Conservation (phyloP, 371 early-diverging fungal species). For the Gilbertella persicaria region DNA sequence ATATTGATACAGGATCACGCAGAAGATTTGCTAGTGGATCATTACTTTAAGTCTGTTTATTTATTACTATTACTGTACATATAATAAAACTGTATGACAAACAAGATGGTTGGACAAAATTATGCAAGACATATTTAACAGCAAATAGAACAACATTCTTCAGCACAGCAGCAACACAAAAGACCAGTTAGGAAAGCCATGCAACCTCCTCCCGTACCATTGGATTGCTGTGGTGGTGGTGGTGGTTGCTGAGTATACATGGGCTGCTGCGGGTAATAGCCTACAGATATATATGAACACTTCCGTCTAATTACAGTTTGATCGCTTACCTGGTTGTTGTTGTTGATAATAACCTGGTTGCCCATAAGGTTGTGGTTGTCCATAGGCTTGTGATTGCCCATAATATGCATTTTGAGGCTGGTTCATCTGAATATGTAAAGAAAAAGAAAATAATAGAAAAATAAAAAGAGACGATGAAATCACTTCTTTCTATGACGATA, state of each 20-base stretch:
- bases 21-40: conserved; percentile 60
- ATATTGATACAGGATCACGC: conserved; percentile 56
- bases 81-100: not conserved
- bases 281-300: not conserved
- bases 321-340: conserved; percentile 5
- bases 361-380: not conserved
- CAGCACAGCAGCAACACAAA: conserved; percentile 14
- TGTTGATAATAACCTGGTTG: conserved; percentile 1
- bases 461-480: not conserved
- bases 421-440: not conserved
- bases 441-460: conserved; percentile 1
- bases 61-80: not conserved
- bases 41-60: conserved; percentile 32
- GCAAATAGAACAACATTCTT: conserved; percentile 8
- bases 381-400: conserved; percentile 1
- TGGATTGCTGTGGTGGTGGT: not conserved
- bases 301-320: not conserved
- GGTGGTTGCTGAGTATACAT: conserved; percentile 8
- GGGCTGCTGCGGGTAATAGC: conserved; percentile 20
- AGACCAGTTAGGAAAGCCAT: conserved; percentile 8
- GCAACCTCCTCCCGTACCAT: conserved; percentile 1
- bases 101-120: not conserved
- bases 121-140: not conserved
- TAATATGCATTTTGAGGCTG: conserved; percentile 5
- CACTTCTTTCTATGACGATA: not conserved